Conservation (phyloP, 2,329 filamentous ascomycete genomes). For the Pseudogymnoascus sp. region DNA sequence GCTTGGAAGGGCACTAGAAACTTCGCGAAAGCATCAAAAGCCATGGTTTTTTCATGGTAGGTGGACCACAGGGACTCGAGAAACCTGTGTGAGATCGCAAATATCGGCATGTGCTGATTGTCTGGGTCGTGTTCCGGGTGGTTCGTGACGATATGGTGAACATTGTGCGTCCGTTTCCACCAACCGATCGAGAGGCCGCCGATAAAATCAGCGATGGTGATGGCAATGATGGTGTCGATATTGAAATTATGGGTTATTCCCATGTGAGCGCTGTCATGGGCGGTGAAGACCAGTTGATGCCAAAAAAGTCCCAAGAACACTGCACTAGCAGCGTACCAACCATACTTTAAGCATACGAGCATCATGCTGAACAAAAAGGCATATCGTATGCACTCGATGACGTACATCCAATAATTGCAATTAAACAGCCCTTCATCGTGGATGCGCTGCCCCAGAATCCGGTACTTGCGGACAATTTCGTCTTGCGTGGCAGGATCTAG, state of each 20-base stretch:
- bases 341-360: conserved; percentile 50
- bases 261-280: conserved; percentile 95
- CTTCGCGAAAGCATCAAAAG: conserved; percentile 67
- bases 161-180: conserved; percentile 97
- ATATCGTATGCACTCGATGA: conserved; percentile 67
- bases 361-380: conserved; percentile 54
- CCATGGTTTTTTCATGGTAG: conserved; percentile 75
- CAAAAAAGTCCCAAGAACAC: conserved; percentile 74
- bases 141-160: conserved; percentile 95
- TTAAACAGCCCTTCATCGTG: conserved; percentile 68
- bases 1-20: conserved; percentile 65
- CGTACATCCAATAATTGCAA: conserved; percentile 77
- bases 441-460: conserved; percentile 64
- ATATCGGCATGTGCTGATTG: conserved; percentile 84
- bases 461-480: conserved; percentile 71
- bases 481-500: conserved; percentile 67
- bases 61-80: conserved; percentile 65
- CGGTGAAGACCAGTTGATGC: conserved; percentile 91
- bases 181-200: conserved; percentile 87
- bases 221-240: conserved; percentile 75
- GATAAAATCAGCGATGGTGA: conserved; percentile 80
- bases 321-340: conserved; percentile 63
- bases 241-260: conserved; percentile 90
- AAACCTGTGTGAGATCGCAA: conserved; percentile 77
- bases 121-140: conserved; percentile 92